Evolutionary conservation across 192 early-diverging fungal genomes (phyloP).

Genomic region (Umbelopsis ramanniana): DNA sequence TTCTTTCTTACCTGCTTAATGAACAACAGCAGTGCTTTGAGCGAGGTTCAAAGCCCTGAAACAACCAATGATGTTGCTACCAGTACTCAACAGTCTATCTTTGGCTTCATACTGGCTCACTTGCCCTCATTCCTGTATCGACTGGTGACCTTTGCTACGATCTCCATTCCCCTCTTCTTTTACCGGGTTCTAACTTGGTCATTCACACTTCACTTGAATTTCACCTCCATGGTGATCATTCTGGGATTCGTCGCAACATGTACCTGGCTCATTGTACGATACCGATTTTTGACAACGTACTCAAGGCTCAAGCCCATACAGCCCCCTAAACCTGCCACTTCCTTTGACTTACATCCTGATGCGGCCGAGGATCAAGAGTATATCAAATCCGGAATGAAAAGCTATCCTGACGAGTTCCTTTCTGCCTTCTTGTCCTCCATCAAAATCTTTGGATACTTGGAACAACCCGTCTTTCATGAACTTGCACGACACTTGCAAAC

Average conservation of each 20-base stretch:
- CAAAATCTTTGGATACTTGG: constrained; percentile 97
- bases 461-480: constrained; percentile 95
- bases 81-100: neutral
- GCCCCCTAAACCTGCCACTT: constrained; percentile 42
- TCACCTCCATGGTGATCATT: constrained; percentile 56
- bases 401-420: constrained; percentile 77
- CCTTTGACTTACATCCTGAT: constrained; percentile 82
- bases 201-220: constrained; percentile 65
- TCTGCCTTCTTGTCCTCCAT: constrained; percentile 83
- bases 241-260: constrained; percentile 30
- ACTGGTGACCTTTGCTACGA: constrained; percentile 51
- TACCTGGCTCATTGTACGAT: constrained; percentile 68
- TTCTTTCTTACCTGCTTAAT: neutral
- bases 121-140: constrained; percentile 42
- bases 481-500: constrained; percentile 89
- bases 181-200: constrained; percentile 63
- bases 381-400: constrained; percentile 37
- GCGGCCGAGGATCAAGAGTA: constrained; percentile 59
- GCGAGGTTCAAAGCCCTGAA: neutral
- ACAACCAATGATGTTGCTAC: neutral
- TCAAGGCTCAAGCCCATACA: constrained; percentile 66
- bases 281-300: constrained; percentile 74
- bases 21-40: constrained; percentile 3
- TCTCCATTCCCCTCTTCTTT: constrained; percentile 55
- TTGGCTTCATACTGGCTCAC: constrained; percentile 11